Evolutionary conservation across 257 asterid species (phyloP).

Genomic region (Euphrasia confusa): DNA sequence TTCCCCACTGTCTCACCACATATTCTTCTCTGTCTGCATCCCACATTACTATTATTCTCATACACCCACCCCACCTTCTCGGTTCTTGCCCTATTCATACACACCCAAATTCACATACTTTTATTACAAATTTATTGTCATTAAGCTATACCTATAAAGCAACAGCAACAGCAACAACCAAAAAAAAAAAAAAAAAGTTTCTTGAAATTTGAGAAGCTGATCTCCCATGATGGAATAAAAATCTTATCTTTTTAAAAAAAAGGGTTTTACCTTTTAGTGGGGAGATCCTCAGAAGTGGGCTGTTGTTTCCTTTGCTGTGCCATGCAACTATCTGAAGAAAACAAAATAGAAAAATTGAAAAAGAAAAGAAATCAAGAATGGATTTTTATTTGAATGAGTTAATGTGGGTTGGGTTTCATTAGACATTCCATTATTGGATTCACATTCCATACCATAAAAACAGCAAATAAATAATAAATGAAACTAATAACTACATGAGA

Average conservation of each 20-base stretch:
- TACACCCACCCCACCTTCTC: constrained; percentile 21
- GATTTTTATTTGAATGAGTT: too few species aligned
- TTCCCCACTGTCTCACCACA: constrained; percentile 36
- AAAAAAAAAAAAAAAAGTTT: constrained; percentile 20
- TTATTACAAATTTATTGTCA: not conserved
- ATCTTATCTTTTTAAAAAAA: not conserved
- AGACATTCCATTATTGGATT: constrained; percentile 33
- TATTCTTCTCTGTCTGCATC: constrained; percentile 50
- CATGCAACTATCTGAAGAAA: constrained; percentile 33
- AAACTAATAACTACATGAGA: not conserved
- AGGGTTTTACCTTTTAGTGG: constrained; percentile 49
- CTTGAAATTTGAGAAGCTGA: constrained; percentile 29
- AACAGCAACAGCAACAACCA: too few species aligned
- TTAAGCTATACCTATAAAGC: not conserved
- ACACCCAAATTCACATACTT: not conserved
- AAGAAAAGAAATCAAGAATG: not conserved
- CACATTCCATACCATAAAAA: constrained; percentile 17
- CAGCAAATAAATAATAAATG: constrained; percentile 42
- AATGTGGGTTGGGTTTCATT: too few species aligned
- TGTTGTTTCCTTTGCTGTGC: constrained; percentile 33
- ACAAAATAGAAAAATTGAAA: not conserved
- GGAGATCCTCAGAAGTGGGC: constrained; percentile 27
- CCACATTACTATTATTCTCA: not conserved
- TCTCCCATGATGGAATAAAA: not conserved
- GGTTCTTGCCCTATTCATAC: constrained; percentile 33